Evolutionary conservation across 228 moss, liverwort and hornwort species (phyloP).

Genomic region (Sphagnum magellanicum): DNA sequence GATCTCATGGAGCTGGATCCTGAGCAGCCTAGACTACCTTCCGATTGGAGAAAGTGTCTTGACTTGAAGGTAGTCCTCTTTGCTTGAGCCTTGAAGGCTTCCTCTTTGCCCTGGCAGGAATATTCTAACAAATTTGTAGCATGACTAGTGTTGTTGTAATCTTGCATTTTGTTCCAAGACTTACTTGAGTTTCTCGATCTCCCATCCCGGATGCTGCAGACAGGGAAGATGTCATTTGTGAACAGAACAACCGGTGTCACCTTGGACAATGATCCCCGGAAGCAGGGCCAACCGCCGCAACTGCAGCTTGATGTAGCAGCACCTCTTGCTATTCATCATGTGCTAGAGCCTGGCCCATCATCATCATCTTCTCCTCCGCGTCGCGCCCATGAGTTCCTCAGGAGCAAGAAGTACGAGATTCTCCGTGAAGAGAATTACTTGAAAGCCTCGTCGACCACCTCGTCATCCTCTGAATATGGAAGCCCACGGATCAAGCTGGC

Average conservation of each 20-base stretch:
- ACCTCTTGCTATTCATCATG: no score
- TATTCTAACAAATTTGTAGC: no score
- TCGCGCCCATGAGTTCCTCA: conserved; percentile 40
- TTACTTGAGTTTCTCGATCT: no score
- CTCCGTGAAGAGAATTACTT: conserved; percentile 12
- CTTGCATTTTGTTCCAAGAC: no score
- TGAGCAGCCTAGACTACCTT: conserved; percentile 24
- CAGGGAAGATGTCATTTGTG: conserved; percentile 39
- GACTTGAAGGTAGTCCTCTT: conserved; percentile 29
- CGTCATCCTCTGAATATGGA: background rate
- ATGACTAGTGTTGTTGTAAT: no score
- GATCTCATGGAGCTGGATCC: conserved; percentile 47
- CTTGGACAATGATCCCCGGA: conserved; percentile 30
- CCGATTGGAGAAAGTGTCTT: conserved; percentile 47
- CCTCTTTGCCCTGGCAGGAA: no score
- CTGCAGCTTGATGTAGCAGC: background rate
- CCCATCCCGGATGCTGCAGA: conserved; percentile 8
- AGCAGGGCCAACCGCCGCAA: conserved; percentile 1
- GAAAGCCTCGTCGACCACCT: conserved; percentile 20
- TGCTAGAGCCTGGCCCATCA: no score
- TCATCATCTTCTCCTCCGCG: conserved; percentile 1
- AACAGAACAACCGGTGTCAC: conserved; percentile 22
- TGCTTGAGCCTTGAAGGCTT: background rate
- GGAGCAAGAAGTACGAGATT: conserved; percentile 38
- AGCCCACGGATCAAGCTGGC: no score